A percentile compares a stretch with the other conserved stretches of the same genome.
Evolutionary conservation across 345 rosid genomes (phyloP).

Genomic region (Bretschneidera sinensis): DNA sequence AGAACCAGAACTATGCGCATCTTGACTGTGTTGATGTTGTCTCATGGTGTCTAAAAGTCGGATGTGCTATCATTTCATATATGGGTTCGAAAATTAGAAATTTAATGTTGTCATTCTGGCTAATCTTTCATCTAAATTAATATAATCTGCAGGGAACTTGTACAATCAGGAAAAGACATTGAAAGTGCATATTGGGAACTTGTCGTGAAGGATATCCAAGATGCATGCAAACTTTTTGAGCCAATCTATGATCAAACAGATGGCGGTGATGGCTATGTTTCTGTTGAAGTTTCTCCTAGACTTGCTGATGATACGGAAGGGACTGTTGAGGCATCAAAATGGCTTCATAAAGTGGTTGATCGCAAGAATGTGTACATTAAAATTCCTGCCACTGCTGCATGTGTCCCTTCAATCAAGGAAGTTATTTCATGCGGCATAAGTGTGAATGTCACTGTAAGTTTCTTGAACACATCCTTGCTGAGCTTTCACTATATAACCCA

Average conservation of each 20-base stretch:
- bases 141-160: conserved; percentile 59
- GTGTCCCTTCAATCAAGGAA: conserved; percentile 88
- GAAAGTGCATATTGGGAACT: conserved; percentile 96
- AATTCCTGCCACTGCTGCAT: conserved; percentile 93
- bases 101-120: not conserved
- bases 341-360: conserved; percentile 77
- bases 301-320: conserved; percentile 89
- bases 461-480: not conserved
- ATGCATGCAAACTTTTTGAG: conserved; percentile 97
- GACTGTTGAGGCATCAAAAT: conserved; percentile 88
- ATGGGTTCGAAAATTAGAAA: not conserved
- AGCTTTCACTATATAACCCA: not conserved
- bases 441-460: conserved; percentile 91
- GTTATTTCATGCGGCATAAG: conserved; percentile 85
- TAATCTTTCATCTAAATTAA: not conserved
- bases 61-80: not conserved
- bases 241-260: conserved; percentile 84
- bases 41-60: conserved; percentile 1
- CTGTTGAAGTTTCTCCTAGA: conserved; percentile 95
- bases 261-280: conserved; percentile 92
- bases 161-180: conserved; percentile 85
- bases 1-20: not conserved
- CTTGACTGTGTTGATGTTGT: not conserved
- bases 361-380: conserved; percentile 90
- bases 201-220: conserved; percentile 95